A percentile compares a stretch with the other conserved stretches of the same genome.
Conservation (phyloP, 441 rosid genomes). For the Mallotus repandus region DNA sequence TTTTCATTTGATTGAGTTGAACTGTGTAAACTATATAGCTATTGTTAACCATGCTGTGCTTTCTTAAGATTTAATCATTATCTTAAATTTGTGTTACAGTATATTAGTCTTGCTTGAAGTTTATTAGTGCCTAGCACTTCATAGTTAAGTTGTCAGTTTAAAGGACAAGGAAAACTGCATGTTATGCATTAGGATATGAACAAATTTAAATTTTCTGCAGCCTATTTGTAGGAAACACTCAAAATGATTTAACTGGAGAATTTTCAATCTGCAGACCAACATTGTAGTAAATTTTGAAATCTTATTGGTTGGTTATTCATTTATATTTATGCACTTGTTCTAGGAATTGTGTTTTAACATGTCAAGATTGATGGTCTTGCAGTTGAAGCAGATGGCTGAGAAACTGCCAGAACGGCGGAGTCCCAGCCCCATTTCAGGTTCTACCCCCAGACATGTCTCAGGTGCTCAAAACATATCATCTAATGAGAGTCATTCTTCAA, state of each 20-base stretch:
- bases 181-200: neutral
- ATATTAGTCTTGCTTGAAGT: neutral
- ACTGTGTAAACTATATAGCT: neutral
- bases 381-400: slow-evolving; percentile 71
- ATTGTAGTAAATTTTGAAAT: neutral
- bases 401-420: slow-evolving; percentile 37
- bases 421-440: slow-evolving; percentile 31
- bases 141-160: neutral
- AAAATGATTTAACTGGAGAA: neutral
- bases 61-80: neutral
- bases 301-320: slow-evolving; percentile 3
- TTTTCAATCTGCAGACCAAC: neutral
- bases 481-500: slow-evolving; percentile 33
- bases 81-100: neutral
- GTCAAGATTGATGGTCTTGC: slow-evolving; percentile 23
- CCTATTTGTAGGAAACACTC: neutral
- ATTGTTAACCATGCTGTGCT: neutral
- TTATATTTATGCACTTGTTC: neutral
- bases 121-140: neutral
- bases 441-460: slow-evolving; percentile 30
- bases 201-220: neutral
- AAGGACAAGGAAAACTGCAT: neutral
- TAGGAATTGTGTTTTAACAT: slow-evolving; percentile 14
- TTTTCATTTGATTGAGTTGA: neutral
- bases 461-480: slow-evolving; percentile 23